These are phyloP conservation scores for Pyrus communis DNA, from an alignment of 306 rosid genomes.

Conservation along the genomic window DNA sequence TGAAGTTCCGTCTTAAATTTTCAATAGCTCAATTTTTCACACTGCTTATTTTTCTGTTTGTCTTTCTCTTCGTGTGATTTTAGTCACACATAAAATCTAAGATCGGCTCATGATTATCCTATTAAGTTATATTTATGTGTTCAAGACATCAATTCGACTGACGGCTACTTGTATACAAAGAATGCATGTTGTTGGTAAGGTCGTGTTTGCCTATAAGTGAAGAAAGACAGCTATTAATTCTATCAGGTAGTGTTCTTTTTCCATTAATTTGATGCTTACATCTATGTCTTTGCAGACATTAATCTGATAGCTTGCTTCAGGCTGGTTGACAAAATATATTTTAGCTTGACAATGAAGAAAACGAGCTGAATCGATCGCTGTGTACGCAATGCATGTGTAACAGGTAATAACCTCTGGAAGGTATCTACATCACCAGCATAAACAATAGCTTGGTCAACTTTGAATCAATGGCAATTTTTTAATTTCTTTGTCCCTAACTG, in stretches of 20 bases:
- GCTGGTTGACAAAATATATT: constrained; percentile 28
- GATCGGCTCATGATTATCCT: neutral
- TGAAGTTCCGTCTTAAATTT: too few species aligned
- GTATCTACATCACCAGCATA: constrained; percentile 10
- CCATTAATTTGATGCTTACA: neutral
- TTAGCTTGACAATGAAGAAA: constrained; percentile 49
- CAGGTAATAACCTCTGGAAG: constrained; percentile 11
- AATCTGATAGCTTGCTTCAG: neutral
- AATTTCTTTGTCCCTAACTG: constrained; percentile 2
- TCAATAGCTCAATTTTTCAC: too few species aligned
- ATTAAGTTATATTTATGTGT: neutral
- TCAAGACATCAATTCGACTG: neutral
- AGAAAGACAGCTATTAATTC: constrained; percentile 18
- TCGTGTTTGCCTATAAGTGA: constrained; percentile 12
- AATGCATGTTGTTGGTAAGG: neutral
- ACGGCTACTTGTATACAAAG: neutral
- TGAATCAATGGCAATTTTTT: constrained; percentile 39
- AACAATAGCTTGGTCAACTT: constrained; percentile 39
- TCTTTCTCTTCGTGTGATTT: neutral
- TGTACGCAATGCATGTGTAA: neutral
- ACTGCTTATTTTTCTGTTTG: rapidly evolving
- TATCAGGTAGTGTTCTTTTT: neutral
- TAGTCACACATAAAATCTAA: neutral
- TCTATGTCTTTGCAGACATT: neutral
- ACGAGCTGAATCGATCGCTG: constrained; percentile 5